These are phyloP conservation scores for Ophiocordyceps camponoti-floridani DNA, from an alignment of 2,329 filamentous ascomycete species.

Conservation along the genomic window DNA sequence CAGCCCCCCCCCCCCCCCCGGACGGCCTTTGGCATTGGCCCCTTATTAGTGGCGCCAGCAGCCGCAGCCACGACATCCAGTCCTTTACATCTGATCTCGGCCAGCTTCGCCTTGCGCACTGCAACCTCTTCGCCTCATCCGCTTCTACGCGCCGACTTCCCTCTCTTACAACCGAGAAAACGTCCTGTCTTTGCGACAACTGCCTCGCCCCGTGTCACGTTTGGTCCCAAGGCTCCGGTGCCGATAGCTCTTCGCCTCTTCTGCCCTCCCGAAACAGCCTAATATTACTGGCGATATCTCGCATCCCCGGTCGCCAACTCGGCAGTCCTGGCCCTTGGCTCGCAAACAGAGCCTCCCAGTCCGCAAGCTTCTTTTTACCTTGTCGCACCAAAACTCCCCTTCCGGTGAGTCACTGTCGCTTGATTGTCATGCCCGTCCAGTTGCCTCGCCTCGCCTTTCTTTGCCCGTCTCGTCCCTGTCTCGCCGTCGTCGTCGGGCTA, in stretches of 20 bases:
- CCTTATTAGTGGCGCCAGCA: slow-evolving; percentile 1
- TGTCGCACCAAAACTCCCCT: slow-evolving; percentile 12
- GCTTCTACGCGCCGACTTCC: slow-evolving; percentile 6
- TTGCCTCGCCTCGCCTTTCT: slow-evolving; percentile 4
- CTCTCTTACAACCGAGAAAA: slow-evolving; percentile 3
- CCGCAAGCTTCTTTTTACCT: slow-evolving; percentile 5
- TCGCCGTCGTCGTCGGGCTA: neutral
- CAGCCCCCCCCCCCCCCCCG: too few relatives aligned
- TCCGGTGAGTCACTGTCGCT: slow-evolving; percentile 17
- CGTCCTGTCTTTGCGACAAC: slow-evolving; percentile 8
- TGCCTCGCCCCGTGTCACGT: slow-evolving; percentile 13
- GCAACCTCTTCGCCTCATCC: neutral
- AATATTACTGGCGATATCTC: slow-evolving; percentile 18
- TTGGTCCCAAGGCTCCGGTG: too few relatives aligned
- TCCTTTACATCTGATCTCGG: neutral
- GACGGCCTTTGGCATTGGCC: neutral
- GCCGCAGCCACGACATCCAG: neutral
- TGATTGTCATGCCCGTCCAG: slow-evolving; percentile 4
- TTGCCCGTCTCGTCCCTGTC: slow-evolving; percentile 2
- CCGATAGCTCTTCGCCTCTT: slow-evolving; percentile 9
- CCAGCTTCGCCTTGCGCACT: neutral
- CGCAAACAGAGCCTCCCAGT: slow-evolving; percentile 5
- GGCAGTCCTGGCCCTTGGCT: slow-evolving; percentile 7
- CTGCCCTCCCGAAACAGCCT: slow-evolving; percentile 13
- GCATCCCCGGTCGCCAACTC: slow-evolving; percentile 12